phyloP scores from a whole-genome alignment of 73 alveolate genomes.

The Tetrahymena thermophila region DNA sequence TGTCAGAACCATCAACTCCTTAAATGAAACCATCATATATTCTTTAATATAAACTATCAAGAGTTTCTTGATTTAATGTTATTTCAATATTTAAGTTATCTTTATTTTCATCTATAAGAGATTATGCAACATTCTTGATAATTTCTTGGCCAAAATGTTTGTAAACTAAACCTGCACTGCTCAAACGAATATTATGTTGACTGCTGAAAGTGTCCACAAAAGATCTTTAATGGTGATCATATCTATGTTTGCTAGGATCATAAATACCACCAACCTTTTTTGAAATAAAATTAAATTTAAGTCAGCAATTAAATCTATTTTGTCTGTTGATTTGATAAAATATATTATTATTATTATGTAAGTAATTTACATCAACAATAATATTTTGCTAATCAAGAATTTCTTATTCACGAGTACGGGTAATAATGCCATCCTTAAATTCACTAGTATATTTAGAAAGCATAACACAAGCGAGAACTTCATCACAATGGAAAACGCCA shows the following conservation, averaged over 20 bases:
- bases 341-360: background rate
- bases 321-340: background rate
- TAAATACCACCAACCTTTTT: slow-evolving; percentile 62
- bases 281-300: background rate
- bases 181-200: slow-evolving; percentile 49
- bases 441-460: slow-evolving; percentile 56
- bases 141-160: slow-evolving; percentile 86
- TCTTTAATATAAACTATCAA: slow-evolving; percentile 42
- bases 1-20: slow-evolving; percentile 89
- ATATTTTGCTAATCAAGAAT: slow-evolving; percentile 66
- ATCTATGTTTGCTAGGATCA: slow-evolving; percentile 61
- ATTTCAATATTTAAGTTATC: background rate
- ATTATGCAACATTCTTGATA: slow-evolving; percentile 41
- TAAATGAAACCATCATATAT: slow-evolving; percentile 55
- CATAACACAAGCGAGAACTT: slow-evolving; percentile 78
- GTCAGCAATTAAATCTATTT: background rate
- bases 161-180: slow-evolving; percentile 87
- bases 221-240: slow-evolving; percentile 87
- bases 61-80: slow-evolving; percentile 25
- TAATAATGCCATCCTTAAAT: slow-evolving; percentile 48
- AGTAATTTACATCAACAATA: slow-evolving; percentile 65
- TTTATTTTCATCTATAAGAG: background rate
- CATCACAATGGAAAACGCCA: slow-evolving; percentile 89
- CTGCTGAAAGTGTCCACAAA: slow-evolving; percentile 54
- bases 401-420: slow-evolving; percentile 81